Evolutionary conservation across 2,329 filamentous ascomycete species (phyloP), one percentile per base, ranked within the genome.

Genomic region (Fusarium luffae): DNA sequence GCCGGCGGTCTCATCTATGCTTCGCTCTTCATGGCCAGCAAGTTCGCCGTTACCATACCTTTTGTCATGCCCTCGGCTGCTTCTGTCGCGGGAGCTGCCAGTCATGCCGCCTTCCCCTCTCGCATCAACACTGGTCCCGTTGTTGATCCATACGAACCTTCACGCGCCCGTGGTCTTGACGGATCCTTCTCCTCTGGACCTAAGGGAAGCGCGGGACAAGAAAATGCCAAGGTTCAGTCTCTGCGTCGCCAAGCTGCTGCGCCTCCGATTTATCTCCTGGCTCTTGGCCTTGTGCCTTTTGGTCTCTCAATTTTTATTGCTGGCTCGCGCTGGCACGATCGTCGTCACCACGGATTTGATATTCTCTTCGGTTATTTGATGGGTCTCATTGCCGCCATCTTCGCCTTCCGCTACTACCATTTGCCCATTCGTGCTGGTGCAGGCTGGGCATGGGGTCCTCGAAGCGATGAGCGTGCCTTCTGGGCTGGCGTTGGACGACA

Each of bases 341-440:
- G 91, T 82, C 89, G 93, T 41, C 95, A 98, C 79, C 92, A 95
- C 77, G 94, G 91, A n/a, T 95, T 97, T 77, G 95, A 98, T 70
- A 92, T 98, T 70, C 81, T 98, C 4, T 93, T 92, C 68, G 95
- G 95, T n/a, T 92, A 90, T 58, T 70, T 92, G 14, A 91, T 98
- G 66, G 95, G 95, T 11, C 85, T 90, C 16, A 80, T 89, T 46
- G 88, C 88, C 40, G 88, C 92, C 21, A 90, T 90, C 77, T 89
- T 95, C 72, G 87, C 90, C 5, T 97, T 97, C 82, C 86, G 92
- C 25, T 93, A 91, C 82, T 98, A 97, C 77, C 93, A 98, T 77
- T 82, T 96, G 12, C 93, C 94, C 1, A 89, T 97, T 67, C 75
- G 71, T 23, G 75, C 77, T n/a, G 93, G 93, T 9, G 92, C 91